These are phyloP conservation scores for Penicillium dipodomyicola DNA, from an alignment of 495 filamentous ascomycete species.

Conservation along the genomic window DNA sequence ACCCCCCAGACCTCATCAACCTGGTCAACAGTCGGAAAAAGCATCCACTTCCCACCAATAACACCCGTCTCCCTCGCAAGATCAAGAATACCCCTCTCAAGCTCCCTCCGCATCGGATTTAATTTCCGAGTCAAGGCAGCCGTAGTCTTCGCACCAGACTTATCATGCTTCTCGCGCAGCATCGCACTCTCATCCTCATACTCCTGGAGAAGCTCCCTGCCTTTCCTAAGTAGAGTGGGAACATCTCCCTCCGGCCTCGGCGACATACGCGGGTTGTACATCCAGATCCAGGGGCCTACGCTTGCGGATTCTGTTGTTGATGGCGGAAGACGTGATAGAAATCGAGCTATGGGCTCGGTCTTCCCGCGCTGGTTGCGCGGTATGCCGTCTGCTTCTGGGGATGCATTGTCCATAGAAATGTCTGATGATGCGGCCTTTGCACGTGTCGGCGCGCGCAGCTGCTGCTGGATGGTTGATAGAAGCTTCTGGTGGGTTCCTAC, in stretches of 20 bases:
- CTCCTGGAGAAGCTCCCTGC: slow-evolving; percentile 39
- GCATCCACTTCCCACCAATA: slow-evolving; percentile 80
- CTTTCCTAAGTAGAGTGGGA: slow-evolving; percentile 44
- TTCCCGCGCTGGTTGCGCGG: slow-evolving; percentile 37
- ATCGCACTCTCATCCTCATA: slow-evolving; percentile 38
- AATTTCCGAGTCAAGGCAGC: slow-evolving; percentile 48
- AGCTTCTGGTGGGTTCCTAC: slow-evolving; percentile 28
- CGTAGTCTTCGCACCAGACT: slow-evolving; percentile 35
- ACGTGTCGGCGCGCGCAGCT: background rate
- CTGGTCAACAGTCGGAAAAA: slow-evolving; percentile 58
- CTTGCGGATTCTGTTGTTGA: slow-evolving; percentile 46
- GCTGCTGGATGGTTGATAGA: slow-evolving; percentile 34
- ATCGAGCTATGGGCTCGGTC: slow-evolving; percentile 59
- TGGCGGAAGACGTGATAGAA: slow-evolving; percentile 65
- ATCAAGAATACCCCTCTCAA: slow-evolving; percentile 53
- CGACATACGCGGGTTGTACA: slow-evolving; percentile 51
- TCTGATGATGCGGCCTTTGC: background rate
- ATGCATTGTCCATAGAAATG: slow-evolving; percentile 14
- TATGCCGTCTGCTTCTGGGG: slow-evolving; percentile 44
- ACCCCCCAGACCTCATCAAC: slow-evolving; percentile 62
- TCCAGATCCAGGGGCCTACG: slow-evolving; percentile 63
- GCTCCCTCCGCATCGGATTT: slow-evolving; percentile 45
- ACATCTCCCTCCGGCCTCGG: slow-evolving; percentile 32
- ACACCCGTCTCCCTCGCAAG: slow-evolving; percentile 55
- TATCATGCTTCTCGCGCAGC: slow-evolving; percentile 41